These are phyloP conservation scores for Albatrellus ellisii DNA, from an alignment of 768 basidiomycete species.

Conservation along the genomic window DNA sequence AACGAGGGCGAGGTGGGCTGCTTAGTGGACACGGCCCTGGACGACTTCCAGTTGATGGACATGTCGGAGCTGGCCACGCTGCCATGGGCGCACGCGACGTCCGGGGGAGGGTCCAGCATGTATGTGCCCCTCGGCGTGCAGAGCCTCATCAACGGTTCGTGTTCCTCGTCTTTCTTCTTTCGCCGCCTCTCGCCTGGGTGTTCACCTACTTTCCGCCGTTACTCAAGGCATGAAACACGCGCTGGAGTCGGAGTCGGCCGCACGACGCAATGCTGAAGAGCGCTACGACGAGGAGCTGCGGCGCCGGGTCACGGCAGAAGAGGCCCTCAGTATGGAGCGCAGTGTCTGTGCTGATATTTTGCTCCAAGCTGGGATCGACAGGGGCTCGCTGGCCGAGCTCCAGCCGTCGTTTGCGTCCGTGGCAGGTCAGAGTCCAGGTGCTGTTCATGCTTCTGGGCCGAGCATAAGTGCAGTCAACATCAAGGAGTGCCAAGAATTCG, in stretches of 20 bases:
- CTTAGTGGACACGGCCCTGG: not conserved
- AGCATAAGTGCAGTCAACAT: no score
- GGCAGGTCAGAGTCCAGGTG: no score
- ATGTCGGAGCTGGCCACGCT: conserved; percentile 20
- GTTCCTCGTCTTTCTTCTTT: not conserved
- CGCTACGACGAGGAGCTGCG: conserved; percentile 20
- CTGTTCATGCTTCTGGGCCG: no score
- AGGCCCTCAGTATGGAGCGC: conserved; percentile 8
- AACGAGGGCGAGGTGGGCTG: not conserved
- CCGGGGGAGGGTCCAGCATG: conserved; percentile 6
- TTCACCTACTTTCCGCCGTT: not conserved
- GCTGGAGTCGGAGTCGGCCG: conserved; percentile 19
- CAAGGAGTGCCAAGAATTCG: no score
- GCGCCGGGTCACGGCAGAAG: conserved; percentile 21
- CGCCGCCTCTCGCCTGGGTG: not conserved
- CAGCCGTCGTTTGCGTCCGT: no score
- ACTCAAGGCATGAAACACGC: conserved; percentile 23
- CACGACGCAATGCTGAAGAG: conserved; percentile 23
- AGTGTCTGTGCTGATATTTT: no score
- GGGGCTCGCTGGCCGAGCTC: no score
- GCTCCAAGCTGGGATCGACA: no score
- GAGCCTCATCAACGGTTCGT: conserved; percentile 24
- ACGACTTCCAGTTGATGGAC: conserved; percentile 23
- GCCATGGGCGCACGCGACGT: conserved; percentile 19
- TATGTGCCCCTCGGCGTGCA: conserved; percentile 25